Evolutionary conservation across 2,329 filamentous ascomycete species (phyloP).

Genomic region (Geoglossum cookeanum): DNA sequence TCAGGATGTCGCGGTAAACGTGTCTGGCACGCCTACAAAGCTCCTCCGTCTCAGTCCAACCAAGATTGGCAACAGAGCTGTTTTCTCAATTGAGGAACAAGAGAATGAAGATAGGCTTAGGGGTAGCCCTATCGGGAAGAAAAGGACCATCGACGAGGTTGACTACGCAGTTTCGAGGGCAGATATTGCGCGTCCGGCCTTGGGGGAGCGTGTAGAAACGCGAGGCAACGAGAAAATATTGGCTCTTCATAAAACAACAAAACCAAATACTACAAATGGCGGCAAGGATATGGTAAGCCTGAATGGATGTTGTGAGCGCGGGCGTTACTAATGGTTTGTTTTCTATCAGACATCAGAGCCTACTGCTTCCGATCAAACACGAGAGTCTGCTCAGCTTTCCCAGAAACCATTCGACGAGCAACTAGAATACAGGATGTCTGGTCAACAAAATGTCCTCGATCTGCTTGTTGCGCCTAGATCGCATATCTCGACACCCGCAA

Average conservation of each 20-base stretch:
- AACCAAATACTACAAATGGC: no score
- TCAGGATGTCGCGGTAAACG: constrained; percentile 1
- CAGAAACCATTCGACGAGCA: not conserved
- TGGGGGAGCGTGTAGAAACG: not conserved
- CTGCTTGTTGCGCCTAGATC: not conserved
- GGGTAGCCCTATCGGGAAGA: not conserved
- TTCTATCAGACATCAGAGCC: not conserved
- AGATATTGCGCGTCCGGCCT: not conserved
- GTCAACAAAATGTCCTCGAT: not conserved
- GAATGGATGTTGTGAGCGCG: not conserved
- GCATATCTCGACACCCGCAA: not conserved
- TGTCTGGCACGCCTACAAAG: not conserved
- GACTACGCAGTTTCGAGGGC: not conserved
- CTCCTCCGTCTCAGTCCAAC: not conserved
- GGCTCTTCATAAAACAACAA: not conserved
- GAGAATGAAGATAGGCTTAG: not conserved
- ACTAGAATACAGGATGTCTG: not conserved
- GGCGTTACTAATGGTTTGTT: not conserved
- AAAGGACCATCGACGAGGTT: not conserved
- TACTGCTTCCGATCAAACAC: not conserved
- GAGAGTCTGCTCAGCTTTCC: not conserved
- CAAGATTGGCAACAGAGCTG: not conserved
- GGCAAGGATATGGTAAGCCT: not conserved
- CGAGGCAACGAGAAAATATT: not conserved
- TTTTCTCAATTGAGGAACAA: not conserved